Evolutionary conservation across 2,329 filamentous ascomycete species (phyloP).

Genomic region (Chaetomium sp.): DNA sequence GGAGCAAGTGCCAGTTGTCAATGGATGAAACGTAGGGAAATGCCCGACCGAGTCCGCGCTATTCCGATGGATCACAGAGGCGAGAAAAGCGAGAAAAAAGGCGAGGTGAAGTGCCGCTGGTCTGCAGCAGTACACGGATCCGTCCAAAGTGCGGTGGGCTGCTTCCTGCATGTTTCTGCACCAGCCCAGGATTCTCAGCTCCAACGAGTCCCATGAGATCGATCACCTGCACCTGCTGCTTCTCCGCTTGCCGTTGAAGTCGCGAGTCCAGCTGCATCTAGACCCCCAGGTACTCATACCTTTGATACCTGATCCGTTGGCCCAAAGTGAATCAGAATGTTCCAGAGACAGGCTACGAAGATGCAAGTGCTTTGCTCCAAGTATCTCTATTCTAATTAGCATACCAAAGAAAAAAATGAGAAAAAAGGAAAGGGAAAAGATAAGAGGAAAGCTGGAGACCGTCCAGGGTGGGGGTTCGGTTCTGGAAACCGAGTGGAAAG

Average conservation of each 20-base stretch:
- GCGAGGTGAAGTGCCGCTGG: not conserved
- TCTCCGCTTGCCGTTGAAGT: not conserved
- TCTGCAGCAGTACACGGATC: conserved; percentile 7
- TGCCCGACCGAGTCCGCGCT: not conserved
- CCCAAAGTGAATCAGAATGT: not conserved
- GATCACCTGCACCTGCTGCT: conserved; percentile 3
- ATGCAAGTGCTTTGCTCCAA: not conserved
- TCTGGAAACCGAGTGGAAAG: not conserved
- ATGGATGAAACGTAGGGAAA: not conserved
- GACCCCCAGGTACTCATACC: not conserved
- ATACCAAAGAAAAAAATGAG: not conserved
- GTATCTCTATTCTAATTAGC: not conserved
- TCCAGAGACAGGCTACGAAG: not conserved
- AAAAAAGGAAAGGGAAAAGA: not conserved
- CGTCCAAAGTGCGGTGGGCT: not conserved
- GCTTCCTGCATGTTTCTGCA: not conserved
- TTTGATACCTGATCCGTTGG: not conserved
- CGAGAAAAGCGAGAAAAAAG: not conserved
- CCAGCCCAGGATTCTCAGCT: not conserved
- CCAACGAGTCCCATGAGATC: conserved; percentile 8
- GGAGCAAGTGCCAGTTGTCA: conserved; percentile 18
- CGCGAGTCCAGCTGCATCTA: not conserved
- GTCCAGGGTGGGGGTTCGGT: conserved; percentile 2
- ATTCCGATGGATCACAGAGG: not conserved
- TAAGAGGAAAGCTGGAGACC: not conserved